Base-by-base conservation (phyloP, 495 filamentous ascomycete species). In the Aspergillus funiculosus region DNA sequence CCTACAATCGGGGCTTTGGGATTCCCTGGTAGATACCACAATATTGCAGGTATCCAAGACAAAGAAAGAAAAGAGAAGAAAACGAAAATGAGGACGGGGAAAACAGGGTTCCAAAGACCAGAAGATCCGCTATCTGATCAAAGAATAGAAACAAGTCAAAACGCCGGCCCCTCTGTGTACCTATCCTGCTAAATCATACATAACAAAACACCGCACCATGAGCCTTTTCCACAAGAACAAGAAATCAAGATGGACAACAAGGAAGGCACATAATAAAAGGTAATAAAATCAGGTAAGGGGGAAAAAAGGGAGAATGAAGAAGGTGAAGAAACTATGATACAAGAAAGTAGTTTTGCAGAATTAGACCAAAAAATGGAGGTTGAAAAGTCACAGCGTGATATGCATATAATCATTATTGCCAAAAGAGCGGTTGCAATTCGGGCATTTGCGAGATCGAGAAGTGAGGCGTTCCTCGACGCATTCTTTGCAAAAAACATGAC, bases 401-500 rank as follows among this genome's bases (percentile, higher is more conserved):
- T 71, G 71, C 85, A 94, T 89, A 47, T 84, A 78, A 63, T 98
- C 92, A 50, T 82, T 87, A 53, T 80, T 81, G 48, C 91, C 89
- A 58, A 98, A 98, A 1, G 88, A 80, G 62, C 82, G 82, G 61
- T 82, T 85, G 71, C 92, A 98, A 55, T 83, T 90, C 4, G 92
- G 92, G 57, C 92, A 98, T 65, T 97, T 97, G 46, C 92, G 79
- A 60, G 87, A 89, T 25, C 92, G 86, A 47, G 90, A 92, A 6
- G 76, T 73, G 39, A 94, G 79, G 39, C 89, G 82, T 56, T 90
- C 83, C 41, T 94, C 87, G 19, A 94, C 83, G 58, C 92, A 98
- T 19, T 80, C 77, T 54, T 77, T 80, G 78, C 92, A 98, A 64
- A 97, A 95, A 15, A 94, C 81, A 66, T 98, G 92, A n/a, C 92